Percentiles rank a stretch among this genome's conserved stretches.
phyloP scores from a whole-genome alignment of 306 rosid genomes.

The Dryas alaskensis region DNA sequence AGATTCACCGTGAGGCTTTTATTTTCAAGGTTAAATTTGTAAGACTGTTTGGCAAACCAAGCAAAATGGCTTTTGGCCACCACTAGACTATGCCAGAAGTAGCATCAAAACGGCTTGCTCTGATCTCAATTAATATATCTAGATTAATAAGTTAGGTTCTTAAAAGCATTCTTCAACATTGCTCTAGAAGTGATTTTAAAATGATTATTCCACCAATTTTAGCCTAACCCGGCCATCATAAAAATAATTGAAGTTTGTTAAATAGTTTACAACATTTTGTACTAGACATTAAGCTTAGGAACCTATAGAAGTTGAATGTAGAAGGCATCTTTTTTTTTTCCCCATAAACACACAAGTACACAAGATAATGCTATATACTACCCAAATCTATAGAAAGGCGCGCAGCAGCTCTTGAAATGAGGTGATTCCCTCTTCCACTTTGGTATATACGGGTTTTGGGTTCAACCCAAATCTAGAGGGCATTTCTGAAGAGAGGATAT shows the following conservation, averaged over 20 bases:
- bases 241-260: no score
- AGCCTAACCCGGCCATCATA: neutral
- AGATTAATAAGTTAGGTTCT: no score
- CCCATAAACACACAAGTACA: no score
- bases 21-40: neutral
- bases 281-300: neutral
- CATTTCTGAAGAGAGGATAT: no score
- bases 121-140: neutral
- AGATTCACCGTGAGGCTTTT: slow-evolving; percentile 7
- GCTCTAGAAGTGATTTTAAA: neutral
- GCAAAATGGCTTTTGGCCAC: slow-evolving; percentile 11
- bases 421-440: no score
- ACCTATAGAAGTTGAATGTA: neutral
- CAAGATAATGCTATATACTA: no score
- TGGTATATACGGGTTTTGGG: no score
- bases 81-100: neutral
- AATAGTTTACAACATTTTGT: neutral
- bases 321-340: neutral
- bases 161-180: no score
- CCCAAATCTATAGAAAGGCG: no score
- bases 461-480: no score
- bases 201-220: neutral
- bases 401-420: no score
- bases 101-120: slow-evolving; percentile 17
- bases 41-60: slow-evolving; percentile 2